phyloP scores from a whole-genome alignment of 148 eudicot species.

The Persicaria maculosa region DNA sequence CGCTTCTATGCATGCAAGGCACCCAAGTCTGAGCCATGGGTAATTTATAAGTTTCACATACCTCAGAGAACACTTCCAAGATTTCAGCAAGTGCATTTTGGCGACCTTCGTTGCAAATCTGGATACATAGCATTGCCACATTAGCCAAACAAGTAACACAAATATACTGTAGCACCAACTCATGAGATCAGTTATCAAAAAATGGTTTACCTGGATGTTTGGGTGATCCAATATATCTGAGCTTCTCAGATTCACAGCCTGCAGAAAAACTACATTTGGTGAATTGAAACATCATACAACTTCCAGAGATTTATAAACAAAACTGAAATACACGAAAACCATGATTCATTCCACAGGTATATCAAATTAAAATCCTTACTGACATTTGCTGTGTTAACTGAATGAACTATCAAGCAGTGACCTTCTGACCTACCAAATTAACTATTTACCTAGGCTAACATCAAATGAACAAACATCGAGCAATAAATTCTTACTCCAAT shows the following conservation, averaged over 20 bases:
- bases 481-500: neutral
- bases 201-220: conserved; percentile 48
- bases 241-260: conserved; percentile 89
- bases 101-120: conserved; percentile 90
- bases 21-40: conserved; percentile 99
- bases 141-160: neutral
- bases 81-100: conserved; percentile 86
- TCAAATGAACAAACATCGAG: neutral
- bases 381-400: neutral
- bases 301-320: neutral
- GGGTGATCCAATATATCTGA: conserved; percentile 80
- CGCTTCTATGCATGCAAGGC: conserved; percentile 79
- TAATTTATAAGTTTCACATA: conserved; percentile 73
- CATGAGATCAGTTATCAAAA: neutral
- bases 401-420: neutral
- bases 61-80: conserved; percentile 66
- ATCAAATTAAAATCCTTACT: neutral
- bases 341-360: neutral
- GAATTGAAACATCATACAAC: conserved; percentile 10
- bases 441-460: neutral
- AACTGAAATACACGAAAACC: neutral
- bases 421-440: neutral
- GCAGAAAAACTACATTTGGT: conserved; percentile 27
- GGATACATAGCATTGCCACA: conserved; percentile 18
- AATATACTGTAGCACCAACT: neutral